Evolutionary conservation across 1,284 basidiomycete species (phyloP).

Genomic region (Puccinia horiana): DNA sequence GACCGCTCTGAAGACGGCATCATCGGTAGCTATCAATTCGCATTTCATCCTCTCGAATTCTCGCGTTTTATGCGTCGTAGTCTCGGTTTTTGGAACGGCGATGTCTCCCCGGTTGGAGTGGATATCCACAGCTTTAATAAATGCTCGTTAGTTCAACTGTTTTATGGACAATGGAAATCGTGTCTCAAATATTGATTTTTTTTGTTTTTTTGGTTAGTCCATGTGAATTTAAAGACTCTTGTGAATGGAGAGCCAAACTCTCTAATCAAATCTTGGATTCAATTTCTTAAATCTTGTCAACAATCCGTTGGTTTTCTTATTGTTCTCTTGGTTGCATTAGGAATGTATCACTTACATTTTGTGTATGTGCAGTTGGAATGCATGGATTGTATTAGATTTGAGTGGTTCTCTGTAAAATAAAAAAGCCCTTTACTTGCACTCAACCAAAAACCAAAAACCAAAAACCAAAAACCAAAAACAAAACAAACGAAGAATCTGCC

Average conservation of each 20-base stretch:
- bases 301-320: neutral
- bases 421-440: no score
- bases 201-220: slow-evolving; percentile 61
- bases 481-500: neutral
- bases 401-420: no score
- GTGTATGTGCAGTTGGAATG: neutral
- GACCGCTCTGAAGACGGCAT: slow-evolving; percentile 55
- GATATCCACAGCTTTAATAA: slow-evolving; percentile 66
- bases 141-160: slow-evolving; percentile 73
- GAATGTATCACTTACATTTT: neutral
- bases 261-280: slow-evolving; percentile 59
- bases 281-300: neutral
- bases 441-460: no score
- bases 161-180: no score
- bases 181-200: no score
- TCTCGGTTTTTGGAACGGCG: slow-evolving; percentile 74
- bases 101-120: slow-evolving; percentile 70
- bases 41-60: slow-evolving; percentile 66
- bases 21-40: slow-evolving; percentile 70
- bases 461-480: no score
- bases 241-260: slow-evolving; percentile 78
- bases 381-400: no score
- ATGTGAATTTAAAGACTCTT: slow-evolving; percentile 75
- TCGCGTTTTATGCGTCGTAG: slow-evolving; percentile 66
- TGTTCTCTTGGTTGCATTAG: neutral